Evolutionary conservation across 345 rosid genomes (phyloP), one percentile per base, ranked within the genome.

Genomic region (Cardamine occulta): DNA sequence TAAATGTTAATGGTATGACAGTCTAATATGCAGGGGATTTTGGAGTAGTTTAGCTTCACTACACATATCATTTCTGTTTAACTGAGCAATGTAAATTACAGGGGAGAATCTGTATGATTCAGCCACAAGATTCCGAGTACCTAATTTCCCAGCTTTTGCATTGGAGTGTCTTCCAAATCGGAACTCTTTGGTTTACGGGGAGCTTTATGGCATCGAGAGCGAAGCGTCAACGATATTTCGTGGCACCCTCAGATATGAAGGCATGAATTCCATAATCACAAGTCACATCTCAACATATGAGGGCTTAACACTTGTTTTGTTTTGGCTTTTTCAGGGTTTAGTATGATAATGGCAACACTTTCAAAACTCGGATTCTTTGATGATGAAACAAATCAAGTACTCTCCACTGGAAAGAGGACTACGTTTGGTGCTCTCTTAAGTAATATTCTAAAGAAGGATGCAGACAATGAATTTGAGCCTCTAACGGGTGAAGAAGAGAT

Each of bases 181-280:
- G 9, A 84, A 94, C 79, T 91, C 98, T 11, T 78, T 94, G 80
- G 81, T 87, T 68, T 91, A 91, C 32, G 97, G 91, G 21, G 86
- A 91, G 34, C 44, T 80, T 10, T 94, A 94, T 78, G 88, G 97
- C 69, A 94, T 94, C 48, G 83, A 66, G 68, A 63, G 84, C 23
- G 96, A 94, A 83, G 96, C 98, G 51, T 83, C 89, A 39, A 88
- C 96, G 11, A 76, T 94, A 67, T 94, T 91, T 53, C 97, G 98
- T 34, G 97, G 93, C 78, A 94, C 97, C 1, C 91, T 94, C 47
- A 93, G 97, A 77, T 94, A 94, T 63, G 96, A 94, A 94, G 97
- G 97, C 74, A 59, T 71, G 39, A 24, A 17, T 21, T 40, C 13
- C 35, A 19, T 42, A 35, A 39, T 15, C 68, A 39, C 23, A 15